Percentiles rank a stretch among this genome's conserved stretches.
phyloP scores from a whole-genome alignment of 495 filamentous ascomycete genomes.

The Penicillium cataractarum region DNA sequence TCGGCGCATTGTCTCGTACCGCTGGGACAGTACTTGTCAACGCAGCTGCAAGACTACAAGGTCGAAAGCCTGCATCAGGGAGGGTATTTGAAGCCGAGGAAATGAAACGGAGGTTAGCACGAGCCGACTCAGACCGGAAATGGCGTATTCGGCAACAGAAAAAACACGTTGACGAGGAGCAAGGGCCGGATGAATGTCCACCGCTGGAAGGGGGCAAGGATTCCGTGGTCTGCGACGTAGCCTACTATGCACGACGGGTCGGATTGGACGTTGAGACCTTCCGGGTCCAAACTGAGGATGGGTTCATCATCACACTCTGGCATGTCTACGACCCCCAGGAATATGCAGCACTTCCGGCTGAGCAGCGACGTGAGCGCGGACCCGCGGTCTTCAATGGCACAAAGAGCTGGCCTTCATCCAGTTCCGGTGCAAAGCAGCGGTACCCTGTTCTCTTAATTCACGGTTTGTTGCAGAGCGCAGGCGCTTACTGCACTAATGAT shows the following conservation, averaged over 20 bases:
- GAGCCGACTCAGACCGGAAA: slow-evolving; percentile 57
- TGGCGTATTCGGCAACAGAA: slow-evolving; percentile 61
- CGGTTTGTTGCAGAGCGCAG: slow-evolving; percentile 83
- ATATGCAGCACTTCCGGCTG: slow-evolving; percentile 53
- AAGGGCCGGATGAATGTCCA: slow-evolving; percentile 57
- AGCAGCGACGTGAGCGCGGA: slow-evolving; percentile 37
- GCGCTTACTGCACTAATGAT: slow-evolving; percentile 89
- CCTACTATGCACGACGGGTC: slow-evolving; percentile 86
- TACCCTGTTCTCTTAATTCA: slow-evolving; percentile 92
- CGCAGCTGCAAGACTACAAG: slow-evolving; percentile 51
- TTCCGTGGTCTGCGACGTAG: slow-evolving; percentile 73
- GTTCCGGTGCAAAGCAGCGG: slow-evolving; percentile 52
- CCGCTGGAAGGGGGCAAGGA: slow-evolving; percentile 82
- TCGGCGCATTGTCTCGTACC: slow-evolving; percentile 68
- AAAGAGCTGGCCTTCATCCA: slow-evolving; percentile 14
- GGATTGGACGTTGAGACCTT: slow-evolving; percentile 85
- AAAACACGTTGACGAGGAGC: slow-evolving; percentile 40
- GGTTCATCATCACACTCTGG: slow-evolving; percentile 86
- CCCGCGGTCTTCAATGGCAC: slow-evolving; percentile 37
- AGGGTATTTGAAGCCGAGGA: slow-evolving; percentile 77
- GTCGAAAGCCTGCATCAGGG: slow-evolving; percentile 57
- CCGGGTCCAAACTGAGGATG: slow-evolving; percentile 90
- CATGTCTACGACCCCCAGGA: slow-evolving; percentile 88
- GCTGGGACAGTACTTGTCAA: slow-evolving; percentile 53
- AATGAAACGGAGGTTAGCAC: slow-evolving; percentile 52